phyloP scores from a whole-genome alignment of 305 asterid genomes.

The Solanum hybrid region DNA sequence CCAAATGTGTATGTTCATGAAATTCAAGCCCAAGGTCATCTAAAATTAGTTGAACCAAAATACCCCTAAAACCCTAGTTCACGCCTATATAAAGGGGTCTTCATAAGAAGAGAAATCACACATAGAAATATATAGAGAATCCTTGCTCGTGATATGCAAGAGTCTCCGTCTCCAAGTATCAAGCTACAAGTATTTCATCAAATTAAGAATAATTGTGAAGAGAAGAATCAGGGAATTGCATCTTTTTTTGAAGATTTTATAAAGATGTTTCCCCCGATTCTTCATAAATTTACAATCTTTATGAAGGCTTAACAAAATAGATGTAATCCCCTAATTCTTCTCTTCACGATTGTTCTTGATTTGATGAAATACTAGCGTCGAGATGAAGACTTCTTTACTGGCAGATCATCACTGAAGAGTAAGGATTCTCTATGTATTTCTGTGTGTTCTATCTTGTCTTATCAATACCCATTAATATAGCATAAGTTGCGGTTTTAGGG shows the following conservation, averaged over 20 bases:
- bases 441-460: no score
- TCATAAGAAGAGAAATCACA: neutral
- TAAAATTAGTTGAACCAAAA: neutral
- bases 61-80: neutral
- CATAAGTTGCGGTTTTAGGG: neutral
- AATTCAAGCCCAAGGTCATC: neutral
- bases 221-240: neutral
- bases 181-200: neutral
- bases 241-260: neutral
- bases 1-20: no score
- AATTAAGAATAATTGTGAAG: neutral
- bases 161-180: neutral
- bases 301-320: neutral
- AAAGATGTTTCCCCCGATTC: neutral
- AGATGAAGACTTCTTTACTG: neutral
- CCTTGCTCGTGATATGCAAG: no score
- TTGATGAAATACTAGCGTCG: neutral
- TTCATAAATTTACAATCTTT: neutral
- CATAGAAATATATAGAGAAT: neutral
- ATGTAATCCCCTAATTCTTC: neutral
- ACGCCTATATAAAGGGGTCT: neutral
- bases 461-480: neutral
- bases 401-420: neutral
- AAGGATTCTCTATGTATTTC: neutral
- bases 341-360: neutral